A percentile compares a stretch with the other conserved stretches of the same genome.
Conservation (phyloP, 1,139 yeast species). For the Diutina pseudorugosa region DNA sequence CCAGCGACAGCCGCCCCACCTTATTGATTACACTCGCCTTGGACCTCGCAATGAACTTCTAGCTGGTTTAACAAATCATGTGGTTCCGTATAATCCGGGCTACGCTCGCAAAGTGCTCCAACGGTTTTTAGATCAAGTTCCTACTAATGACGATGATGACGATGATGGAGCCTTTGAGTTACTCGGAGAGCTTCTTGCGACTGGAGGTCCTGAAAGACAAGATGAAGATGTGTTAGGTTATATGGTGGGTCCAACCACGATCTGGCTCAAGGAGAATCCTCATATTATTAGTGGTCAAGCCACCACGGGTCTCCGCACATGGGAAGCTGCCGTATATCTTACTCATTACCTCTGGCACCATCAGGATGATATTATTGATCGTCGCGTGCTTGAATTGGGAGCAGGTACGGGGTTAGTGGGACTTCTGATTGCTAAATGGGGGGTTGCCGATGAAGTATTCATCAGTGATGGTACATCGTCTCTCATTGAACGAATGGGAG, state of each 20-base stretch:
- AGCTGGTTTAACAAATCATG: not conserved
- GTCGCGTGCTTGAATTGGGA: conserved; percentile 57
- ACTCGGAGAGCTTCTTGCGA: not conserved
- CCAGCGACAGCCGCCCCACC: not conserved
- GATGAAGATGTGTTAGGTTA: conserved; percentile 1
- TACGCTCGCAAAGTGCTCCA: not conserved
- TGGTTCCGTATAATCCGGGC: not conserved
- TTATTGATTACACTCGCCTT: not conserved
- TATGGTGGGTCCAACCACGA: conserved; percentile 9
- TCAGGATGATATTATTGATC: not conserved
- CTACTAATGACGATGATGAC: not conserved
- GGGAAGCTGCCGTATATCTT: conserved; percentile 86
- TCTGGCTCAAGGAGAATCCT: conserved; percentile 49
- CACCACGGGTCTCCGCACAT: conserved; percentile 81
- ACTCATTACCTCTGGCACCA: conserved; percentile 27
- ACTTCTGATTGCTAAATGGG: conserved; percentile 30
- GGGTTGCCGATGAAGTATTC: conserved; percentile 16
- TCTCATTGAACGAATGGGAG: conserved; percentile 1
- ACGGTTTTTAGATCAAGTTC: not conserved
- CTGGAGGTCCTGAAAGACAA: not conserved
- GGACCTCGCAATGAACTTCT: not conserved
- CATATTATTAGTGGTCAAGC: conserved; percentile 57
- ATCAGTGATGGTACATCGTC: conserved; percentile 60
- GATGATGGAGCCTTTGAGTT: not conserved
- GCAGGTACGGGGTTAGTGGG: conserved; percentile 89